Evolutionary conservation across 305 asterid genomes (phyloP), one percentile per base, ranked within the genome.

Genomic region (Fraxinus angustifolia): DNA sequence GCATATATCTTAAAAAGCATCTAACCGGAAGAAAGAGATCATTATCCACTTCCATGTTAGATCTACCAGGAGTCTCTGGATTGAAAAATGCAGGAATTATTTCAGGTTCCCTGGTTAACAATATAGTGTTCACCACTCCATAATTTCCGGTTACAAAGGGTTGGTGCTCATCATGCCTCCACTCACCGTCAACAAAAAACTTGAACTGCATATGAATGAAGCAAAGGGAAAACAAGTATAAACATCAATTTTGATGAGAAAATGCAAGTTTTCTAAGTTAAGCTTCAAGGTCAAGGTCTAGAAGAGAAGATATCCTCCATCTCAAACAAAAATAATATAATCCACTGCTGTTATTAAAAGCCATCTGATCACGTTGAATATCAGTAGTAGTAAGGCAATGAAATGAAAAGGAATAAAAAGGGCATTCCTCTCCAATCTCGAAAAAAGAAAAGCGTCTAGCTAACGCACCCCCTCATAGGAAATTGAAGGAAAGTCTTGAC

Each of bases 161-260:
- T 84, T 88, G 93, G 71, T 84, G 89, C 86, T 91, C 95, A 77
- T 91, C 95, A 58, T 91, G 92, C 79, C 87, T 87, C 95, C 95
- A 91, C 86, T 90, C 93, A 71, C 90, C 95, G 82, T 91, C 95
- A 81, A 91, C 93, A 81, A 86, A 87, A 83, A 91, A 91, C 83
- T 91, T 91, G 90, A 87, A 91, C 95, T 91, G 87, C 72, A 83
- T n/a, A 79, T 76, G 77, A 78, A 79, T 48, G 73, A 56, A 76
- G 68, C 79, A 76, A 82, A 79, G 58, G 40, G 75, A 70, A 76
- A 82, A 65, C 72, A 17, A 67, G 76, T 28, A 36, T 78, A 36
- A 78, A 21, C 60, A 28, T 30, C 75, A 80, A 7, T 81, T 56
- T 19, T 8, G 76, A 10, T 38, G 48, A 35, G 28, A 72, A 42